phyloP scores from a whole-genome alignment of 129 eudicot genomes.

The Lactuca sativa region DNA sequence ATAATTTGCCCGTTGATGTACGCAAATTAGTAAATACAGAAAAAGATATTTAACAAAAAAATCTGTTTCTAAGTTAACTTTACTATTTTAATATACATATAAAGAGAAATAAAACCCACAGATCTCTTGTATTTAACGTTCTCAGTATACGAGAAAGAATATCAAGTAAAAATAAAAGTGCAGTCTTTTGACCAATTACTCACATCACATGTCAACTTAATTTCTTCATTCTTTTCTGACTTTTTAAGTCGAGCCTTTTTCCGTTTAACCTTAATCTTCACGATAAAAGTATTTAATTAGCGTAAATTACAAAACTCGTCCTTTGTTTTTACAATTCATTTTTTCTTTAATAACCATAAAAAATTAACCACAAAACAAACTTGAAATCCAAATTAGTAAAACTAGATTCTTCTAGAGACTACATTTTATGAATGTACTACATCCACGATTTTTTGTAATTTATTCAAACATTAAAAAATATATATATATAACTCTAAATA shows the following conservation, averaged over 20 bases:
- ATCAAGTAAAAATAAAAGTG: not conserved
- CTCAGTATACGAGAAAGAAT: conserved; percentile 8
- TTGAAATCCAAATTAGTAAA: not conserved
- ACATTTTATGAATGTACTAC: not conserved
- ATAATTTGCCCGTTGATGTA: conserved; percentile 27
- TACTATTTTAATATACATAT: not conserved
- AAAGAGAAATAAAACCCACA: not conserved
- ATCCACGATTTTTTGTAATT: not conserved
- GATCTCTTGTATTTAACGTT: conserved; percentile 22
- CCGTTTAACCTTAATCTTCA: conserved; percentile 8
- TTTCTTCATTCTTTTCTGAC: conserved; percentile 9
- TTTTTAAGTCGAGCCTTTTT: not conserved
- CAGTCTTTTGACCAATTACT: conserved; percentile 8
- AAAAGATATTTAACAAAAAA: conserved; percentile 18
- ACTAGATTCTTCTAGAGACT: too few relatives aligned
- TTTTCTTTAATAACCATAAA: too few relatives aligned
- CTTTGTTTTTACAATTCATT: not conserved
- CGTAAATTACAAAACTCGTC: not conserved
- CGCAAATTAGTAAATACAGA: conserved; percentile 16
- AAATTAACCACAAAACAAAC: too few relatives aligned
- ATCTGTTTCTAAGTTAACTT: not conserved
- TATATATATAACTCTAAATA: not conserved
- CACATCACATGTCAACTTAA: conserved; percentile 27
- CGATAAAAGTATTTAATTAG: conserved; percentile 13
- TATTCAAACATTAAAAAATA: not conserved